Evolutionary conservation across 495 filamentous ascomycete species (phyloP).

Genomic region (Trichoderma asperelloides): DNA sequence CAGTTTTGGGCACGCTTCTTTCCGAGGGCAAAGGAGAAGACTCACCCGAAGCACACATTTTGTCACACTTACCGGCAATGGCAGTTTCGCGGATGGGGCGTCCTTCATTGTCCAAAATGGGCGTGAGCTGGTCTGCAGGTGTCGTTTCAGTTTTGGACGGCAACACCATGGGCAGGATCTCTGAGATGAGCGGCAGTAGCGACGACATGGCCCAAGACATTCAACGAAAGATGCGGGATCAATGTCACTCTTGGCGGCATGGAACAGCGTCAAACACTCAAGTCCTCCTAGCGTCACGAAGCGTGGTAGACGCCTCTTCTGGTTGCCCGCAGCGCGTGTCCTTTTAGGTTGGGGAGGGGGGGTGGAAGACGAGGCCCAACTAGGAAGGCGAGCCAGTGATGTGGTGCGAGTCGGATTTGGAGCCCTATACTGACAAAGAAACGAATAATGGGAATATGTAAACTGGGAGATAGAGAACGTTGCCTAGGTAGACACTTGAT

Average conservation of each 20-base stretch:
- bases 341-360: neutral
- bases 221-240: neutral
- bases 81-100: slow-evolving; percentile 31
- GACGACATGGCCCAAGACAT: slow-evolving; percentile 29
- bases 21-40: slow-evolving; percentile 1
- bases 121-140: slow-evolving; percentile 32
- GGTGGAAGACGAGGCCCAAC: slow-evolving; percentile 4
- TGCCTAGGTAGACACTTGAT: neutral
- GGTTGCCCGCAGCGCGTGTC: neutral
- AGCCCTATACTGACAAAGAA: neutral
- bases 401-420: neutral
- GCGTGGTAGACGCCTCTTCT: neutral
- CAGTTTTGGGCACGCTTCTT: slow-evolving; percentile 8
- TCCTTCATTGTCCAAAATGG: slow-evolving; percentile 11
- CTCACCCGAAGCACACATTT: slow-evolving; percentile 46
- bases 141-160: slow-evolving; percentile 37
- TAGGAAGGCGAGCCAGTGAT: slow-evolving; percentile 7
- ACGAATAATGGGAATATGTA: neutral
- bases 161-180: slow-evolving; percentile 42
- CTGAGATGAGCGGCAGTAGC: slow-evolving; percentile 38
- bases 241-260: neutral
- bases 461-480: neutral
- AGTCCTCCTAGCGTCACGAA: neutral
- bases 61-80: slow-evolving; percentile 49
- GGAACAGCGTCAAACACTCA: neutral